Conservation (phyloP, 495 filamentous ascomycete genomes). For the Tuber umbilicatum region DNA sequence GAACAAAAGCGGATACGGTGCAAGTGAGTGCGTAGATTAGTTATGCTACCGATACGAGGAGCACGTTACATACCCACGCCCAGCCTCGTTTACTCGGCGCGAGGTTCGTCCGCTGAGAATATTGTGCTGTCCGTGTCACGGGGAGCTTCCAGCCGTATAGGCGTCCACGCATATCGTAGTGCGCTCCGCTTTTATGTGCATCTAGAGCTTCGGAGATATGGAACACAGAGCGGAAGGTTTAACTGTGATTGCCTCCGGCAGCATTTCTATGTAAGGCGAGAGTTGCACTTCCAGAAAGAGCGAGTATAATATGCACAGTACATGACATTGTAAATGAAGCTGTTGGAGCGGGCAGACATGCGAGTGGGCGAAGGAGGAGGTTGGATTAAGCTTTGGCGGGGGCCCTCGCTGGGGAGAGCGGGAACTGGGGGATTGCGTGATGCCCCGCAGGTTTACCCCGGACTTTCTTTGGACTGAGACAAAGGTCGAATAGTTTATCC, state of each 20-base stretch:
- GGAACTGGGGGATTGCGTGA: neutral
- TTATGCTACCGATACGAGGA: neutral
- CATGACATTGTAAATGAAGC: no score
- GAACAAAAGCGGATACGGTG: neutral
- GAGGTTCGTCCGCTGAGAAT: neutral
- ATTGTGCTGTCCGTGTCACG: neutral
- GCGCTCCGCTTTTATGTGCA: neutral
- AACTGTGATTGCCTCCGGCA: neutral
- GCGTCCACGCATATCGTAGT: neutral
- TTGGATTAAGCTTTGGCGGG: neutral
- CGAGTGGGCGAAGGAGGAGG: neutral
- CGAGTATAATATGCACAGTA: neutral
- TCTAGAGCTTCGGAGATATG: neutral
- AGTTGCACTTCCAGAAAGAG: neutral
- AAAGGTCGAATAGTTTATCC: neutral
- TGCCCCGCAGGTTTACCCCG: neutral
- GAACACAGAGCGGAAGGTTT: neutral
- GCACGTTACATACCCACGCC: neutral
- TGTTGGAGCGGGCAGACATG: neutral
- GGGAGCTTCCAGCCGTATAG: neutral
- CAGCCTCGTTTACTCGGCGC: neutral
- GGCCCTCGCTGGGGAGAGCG: neutral
- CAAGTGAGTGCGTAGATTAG: neutral
- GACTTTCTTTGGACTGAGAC: neutral
- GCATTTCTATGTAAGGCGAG: no score